Conservation (phyloP, 495 filamentous ascomycete genomes). For the Rostrohypoxylon terebratum region DNA sequence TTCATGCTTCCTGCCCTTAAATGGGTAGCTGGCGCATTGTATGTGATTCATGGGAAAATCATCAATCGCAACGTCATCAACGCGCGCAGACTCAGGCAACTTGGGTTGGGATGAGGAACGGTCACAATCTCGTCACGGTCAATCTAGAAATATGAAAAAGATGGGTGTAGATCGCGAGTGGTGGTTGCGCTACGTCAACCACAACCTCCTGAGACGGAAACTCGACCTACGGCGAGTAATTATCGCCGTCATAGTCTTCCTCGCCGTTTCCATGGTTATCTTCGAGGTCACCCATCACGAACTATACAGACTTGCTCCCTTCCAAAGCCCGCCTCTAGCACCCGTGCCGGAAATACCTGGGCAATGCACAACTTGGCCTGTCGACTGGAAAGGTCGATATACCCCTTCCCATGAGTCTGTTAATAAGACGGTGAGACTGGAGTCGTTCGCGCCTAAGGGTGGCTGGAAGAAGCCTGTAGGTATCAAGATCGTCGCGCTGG, state of each 20-base stretch:
- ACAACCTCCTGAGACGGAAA: constrained; percentile 30
- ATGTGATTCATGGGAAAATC: constrained; percentile 34
- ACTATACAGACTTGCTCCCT: constrained; percentile 36
- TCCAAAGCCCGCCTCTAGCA: not conserved
- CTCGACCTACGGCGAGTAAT: constrained; percentile 35
- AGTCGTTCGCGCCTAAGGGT: constrained; percentile 42
- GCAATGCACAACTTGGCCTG: constrained; percentile 50
- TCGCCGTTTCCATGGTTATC: constrained; percentile 33
- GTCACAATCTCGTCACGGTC: constrained; percentile 16
- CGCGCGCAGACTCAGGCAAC: constrained; percentile 18
- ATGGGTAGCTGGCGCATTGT: constrained; percentile 23
- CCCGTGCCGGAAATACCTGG: constrained; percentile 20
- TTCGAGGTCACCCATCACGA: constrained; percentile 45
- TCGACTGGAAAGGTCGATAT: constrained; percentile 32
- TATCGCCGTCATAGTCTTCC: constrained; percentile 28
- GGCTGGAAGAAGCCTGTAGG: constrained; percentile 57
- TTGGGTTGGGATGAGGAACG: constrained; percentile 34
- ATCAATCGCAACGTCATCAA: constrained; percentile 14
- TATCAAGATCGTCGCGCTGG: constrained; percentile 61
- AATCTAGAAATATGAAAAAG: constrained; percentile 5
- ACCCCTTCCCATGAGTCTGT: not conserved
- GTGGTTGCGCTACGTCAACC: constrained; percentile 36
- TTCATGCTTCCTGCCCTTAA: constrained; percentile 14
- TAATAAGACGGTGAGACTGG: constrained; percentile 20
- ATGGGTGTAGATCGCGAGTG: constrained; percentile 35